phyloP scores from a whole-genome alignment of 2,329 filamentous ascomycete genomes.

The Venturia oleaginea region DNA sequence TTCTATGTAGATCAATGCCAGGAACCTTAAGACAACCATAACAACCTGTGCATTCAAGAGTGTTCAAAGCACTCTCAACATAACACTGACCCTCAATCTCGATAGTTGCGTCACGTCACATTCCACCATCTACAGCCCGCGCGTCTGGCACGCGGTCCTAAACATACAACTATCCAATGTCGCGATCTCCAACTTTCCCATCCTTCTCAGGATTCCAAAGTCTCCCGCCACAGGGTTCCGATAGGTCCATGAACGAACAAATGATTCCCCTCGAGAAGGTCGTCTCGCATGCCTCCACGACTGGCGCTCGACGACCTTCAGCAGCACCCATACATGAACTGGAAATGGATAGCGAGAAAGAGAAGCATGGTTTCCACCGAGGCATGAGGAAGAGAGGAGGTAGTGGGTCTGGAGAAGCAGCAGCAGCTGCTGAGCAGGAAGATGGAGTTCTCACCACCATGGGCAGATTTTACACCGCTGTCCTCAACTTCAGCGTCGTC shows the following conservation, averaged over 20 bases:
- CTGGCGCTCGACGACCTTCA: constrained; percentile 15
- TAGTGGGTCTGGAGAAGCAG: neutral
- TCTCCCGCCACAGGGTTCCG: neutral
- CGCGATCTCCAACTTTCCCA: neutral
- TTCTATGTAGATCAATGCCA: neutral
- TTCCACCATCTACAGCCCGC: neutral
- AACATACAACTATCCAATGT: neutral
- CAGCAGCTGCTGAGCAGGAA: constrained; percentile 19
- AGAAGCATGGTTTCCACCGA: constrained; percentile 31
- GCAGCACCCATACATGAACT: neutral
- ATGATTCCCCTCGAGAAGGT: constrained; percentile 50
- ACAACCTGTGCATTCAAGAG: neutral
- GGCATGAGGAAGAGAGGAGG: constrained; percentile 17
- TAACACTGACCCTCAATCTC: neutral
- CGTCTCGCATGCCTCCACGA: constrained; percentile 33
- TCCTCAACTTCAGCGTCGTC: constrained; percentile 53
- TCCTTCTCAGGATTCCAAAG: neutral
- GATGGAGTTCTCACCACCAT: constrained; percentile 38
- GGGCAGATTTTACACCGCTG: constrained; percentile 51
- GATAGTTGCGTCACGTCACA: neutral
- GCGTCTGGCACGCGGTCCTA: neutral
- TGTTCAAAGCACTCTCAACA: neutral
- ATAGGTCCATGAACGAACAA: neutral
- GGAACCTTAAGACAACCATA: neutral
- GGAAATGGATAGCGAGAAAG: constrained; percentile 26